Conservation (phyloP, 108 stramenopile genomes). For the Discostella pseudostelligera region DNA sequence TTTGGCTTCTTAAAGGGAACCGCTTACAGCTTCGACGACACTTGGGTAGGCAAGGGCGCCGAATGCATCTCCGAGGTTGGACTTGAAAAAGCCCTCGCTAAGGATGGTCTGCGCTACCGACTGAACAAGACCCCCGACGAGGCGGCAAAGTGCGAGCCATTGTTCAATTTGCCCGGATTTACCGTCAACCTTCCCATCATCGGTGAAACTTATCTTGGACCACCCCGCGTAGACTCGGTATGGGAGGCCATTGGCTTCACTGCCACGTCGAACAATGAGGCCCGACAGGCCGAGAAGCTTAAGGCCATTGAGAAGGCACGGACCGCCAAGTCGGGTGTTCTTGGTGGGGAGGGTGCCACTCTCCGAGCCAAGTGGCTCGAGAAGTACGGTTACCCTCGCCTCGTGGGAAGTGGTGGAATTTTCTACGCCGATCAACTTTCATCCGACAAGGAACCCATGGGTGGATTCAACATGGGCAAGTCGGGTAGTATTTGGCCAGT, state of each 20-base stretch:
- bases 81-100: conserved; percentile 72
- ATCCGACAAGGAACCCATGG: conserved; percentile 83
- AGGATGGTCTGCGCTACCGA: conserved; percentile 86
- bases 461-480: conserved; percentile 93
- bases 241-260: conserved; percentile 91
- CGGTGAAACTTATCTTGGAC: conserved; percentile 85
- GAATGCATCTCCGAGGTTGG: conserved; percentile 76
- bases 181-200: conserved; percentile 82
- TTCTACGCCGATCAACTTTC: conserved; percentile 89
- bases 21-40: conserved; percentile 68
- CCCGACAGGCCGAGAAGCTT: conserved; percentile 80
- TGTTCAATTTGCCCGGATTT: conserved; percentile 68
- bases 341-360: conserved; percentile 66
- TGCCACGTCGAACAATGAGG: conserved; percentile 88
- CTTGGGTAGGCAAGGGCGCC: conserved; percentile 63
- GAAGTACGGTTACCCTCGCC: conserved; percentile 87
- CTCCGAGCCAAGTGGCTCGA: conserved; percentile 81
- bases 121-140: conserved; percentile 84
- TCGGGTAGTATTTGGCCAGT: conserved; percentile 85
- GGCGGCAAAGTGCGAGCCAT: conserved; percentile 65
- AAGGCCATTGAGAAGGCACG: conserved; percentile 85
- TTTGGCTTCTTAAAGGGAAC: conserved; percentile 83
- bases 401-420: conserved; percentile 87
- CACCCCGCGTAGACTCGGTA: conserved; percentile 80
- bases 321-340: conserved; percentile 61